A percentile compares a stretch with the other conserved stretches of the same genome.
These are phyloP conservation scores for Dendrobium officinale DNA, from an alignment of 106 monocot species.

Conservation along the genomic window DNA sequence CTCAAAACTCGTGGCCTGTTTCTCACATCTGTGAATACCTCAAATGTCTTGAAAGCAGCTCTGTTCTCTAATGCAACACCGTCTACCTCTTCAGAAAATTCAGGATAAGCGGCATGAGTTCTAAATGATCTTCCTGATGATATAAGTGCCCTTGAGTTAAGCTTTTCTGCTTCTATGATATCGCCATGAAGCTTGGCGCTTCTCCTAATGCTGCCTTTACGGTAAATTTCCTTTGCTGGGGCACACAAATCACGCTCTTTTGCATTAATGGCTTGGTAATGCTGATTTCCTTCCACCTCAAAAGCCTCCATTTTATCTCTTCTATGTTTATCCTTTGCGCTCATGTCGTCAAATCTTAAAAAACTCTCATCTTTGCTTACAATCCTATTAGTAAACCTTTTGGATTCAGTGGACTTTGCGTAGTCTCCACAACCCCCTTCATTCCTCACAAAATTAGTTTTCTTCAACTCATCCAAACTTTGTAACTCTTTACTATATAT, in stretches of 20 bases:
- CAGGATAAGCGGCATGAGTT: constrained; percentile 6
- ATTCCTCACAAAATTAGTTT: not conserved
- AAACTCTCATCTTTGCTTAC: not conserved
- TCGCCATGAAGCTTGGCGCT: constrained; percentile 1
- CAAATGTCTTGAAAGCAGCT: constrained; percentile 86
- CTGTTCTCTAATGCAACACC: constrained; percentile 47
- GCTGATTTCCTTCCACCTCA: constrained; percentile 10
- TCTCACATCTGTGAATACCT: constrained; percentile 83
- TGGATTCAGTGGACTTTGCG: not conserved
- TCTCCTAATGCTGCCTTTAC: constrained; percentile 5
- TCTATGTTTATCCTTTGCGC: not conserved
- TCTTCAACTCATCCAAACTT: not conserved
- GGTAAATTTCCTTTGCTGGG: constrained; percentile 4
- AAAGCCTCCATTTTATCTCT: not conserved
- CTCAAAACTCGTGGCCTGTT: constrained; percentile 79
- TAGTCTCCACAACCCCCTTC: not conserved
- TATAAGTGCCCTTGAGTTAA: constrained; percentile 7
- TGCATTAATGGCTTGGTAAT: not conserved
- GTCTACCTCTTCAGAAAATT: constrained; percentile 10
- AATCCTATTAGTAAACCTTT: constrained; percentile 2
- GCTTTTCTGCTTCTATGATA: not conserved
- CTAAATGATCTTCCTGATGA: constrained; percentile 9
- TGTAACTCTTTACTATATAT: constrained; percentile 1
- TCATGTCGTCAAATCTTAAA: not conserved
- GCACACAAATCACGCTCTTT: not conserved